Conservation (phyloP, 768 basidiomycete genomes). For the Lactarius deliciosus region DNA sequence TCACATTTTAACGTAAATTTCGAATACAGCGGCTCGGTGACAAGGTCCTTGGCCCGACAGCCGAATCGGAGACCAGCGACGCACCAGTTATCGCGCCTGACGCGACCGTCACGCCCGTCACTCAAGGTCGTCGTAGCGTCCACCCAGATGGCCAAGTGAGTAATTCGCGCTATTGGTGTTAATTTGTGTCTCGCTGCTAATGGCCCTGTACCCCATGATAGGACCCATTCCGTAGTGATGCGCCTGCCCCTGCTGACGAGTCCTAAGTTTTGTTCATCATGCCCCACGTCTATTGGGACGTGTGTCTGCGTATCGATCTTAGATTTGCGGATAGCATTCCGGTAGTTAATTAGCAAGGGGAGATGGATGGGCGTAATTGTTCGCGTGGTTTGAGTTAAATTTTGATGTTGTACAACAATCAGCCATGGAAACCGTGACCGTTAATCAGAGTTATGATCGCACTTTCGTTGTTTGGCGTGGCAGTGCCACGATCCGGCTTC, state of each 20-base stretch:
- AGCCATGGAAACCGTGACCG: neutral
- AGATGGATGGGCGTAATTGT: neutral
- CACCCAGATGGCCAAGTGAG: conserved; percentile 13
- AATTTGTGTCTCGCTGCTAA: neutral
- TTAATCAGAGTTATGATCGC: neutral
- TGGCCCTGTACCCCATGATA: conserved; percentile 9
- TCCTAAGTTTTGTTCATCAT: neutral
- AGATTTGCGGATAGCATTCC: too few relatives aligned
- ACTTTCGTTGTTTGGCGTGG: neutral
- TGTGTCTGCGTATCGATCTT: neutral
- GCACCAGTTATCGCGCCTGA: conserved; percentile 6
- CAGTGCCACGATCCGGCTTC: neutral
- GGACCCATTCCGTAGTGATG: conserved; percentile 8
- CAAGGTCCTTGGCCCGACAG: conserved; percentile 11
- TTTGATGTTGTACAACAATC: neutral
- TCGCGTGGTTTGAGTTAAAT: neutral
- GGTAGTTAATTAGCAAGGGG: neutral
- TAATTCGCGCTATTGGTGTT: neutral
- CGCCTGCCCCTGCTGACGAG: neutral
- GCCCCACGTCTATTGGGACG: neutral
- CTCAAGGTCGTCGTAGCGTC: conserved; percentile 15
- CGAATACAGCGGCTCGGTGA: conserved; percentile 8
- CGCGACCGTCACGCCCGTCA: neutral
- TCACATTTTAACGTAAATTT: neutral
- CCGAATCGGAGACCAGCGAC: neutral